Conservation (phyloP, 352 stramenopile species). For the Phytophthora citrophthora region DNA sequence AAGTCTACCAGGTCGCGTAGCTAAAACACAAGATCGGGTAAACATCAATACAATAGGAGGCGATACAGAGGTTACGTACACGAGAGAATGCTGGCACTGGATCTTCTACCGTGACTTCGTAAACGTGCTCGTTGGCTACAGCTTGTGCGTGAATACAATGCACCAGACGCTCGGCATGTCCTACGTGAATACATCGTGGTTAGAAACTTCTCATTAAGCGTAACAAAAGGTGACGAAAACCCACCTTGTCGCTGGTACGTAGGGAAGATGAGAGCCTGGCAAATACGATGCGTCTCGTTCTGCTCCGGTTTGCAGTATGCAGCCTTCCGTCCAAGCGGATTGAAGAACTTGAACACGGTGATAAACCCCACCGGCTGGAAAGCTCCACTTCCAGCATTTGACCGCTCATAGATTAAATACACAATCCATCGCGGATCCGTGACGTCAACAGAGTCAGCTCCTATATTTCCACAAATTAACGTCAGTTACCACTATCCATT, state of each 20-base stretch:
- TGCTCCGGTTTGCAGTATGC: constrained; percentile 38
- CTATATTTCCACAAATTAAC: constrained; percentile 23
- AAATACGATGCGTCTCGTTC: constrained; percentile 84
- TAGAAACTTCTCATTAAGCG: background rate
- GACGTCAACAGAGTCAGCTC: constrained; percentile 77
- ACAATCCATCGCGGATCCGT: constrained; percentile 76
- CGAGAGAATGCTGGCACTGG: constrained; percentile 78
- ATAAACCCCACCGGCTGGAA: constrained; percentile 71
- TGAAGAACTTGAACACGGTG: constrained; percentile 87
- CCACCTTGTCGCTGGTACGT: constrained; percentile 80
- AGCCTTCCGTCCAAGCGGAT: constrained; percentile 69
- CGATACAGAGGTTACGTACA: constrained; percentile 34
- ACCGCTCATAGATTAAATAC: constrained; percentile 79
- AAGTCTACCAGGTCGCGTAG: constrained; percentile 77
- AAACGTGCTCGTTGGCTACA: constrained; percentile 58
- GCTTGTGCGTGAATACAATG: constrained; percentile 67
- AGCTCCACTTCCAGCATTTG: background rate
- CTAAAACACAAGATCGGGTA: constrained; percentile 27
- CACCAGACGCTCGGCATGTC: constrained; percentile 79
- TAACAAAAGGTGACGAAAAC: background rate
- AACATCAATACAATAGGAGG: constrained; percentile 3
- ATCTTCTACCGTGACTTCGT: constrained; percentile 88
- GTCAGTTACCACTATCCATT: background rate
- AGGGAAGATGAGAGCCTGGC: constrained; percentile 82
- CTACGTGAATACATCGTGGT: constrained; percentile 27